Evolutionary conservation across 768 basidiomycete genomes (phyloP).

Genomic region (Floccularia luteovirens): DNA sequence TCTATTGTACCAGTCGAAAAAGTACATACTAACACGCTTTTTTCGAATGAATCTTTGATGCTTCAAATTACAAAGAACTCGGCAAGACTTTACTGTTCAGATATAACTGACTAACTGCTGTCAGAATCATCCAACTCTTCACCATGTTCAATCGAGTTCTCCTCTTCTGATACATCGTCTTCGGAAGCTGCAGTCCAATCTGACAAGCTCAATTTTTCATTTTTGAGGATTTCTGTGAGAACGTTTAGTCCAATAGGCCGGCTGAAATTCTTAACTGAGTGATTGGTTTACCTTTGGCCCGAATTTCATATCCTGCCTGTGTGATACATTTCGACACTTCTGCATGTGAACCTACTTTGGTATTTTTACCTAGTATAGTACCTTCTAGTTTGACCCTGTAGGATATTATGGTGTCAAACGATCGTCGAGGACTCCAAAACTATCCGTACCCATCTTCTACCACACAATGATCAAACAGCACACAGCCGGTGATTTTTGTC

Average conservation of each 20-base stretch:
- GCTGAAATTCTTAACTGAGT: neutral
- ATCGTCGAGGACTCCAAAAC: neutral
- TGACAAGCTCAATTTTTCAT: slow-evolving; percentile 27
- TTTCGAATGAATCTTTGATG: too few relatives aligned
- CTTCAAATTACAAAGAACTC: too few relatives aligned
- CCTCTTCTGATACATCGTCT: too few relatives aligned
- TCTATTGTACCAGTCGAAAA: too few relatives aligned
- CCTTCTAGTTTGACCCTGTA: slow-evolving; percentile 68
- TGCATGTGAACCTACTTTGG: slow-evolving; percentile 63
- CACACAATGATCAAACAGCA: slow-evolving; percentile 85
- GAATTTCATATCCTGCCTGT: slow-evolving; percentile 72
- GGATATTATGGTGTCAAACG: slow-evolving; percentile 3
- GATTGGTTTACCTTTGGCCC: slow-evolving; percentile 41
- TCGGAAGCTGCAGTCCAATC: slow-evolving; percentile 26
- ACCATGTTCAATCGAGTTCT: too few relatives aligned
- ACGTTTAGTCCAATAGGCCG: neutral
- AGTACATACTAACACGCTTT: too few relatives aligned
- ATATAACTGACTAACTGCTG: too few relatives aligned
- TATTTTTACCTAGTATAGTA: slow-evolving; percentile 69
- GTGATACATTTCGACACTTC: slow-evolving; percentile 64
- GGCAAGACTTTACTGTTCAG: too few relatives aligned
- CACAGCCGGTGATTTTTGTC: slow-evolving; percentile 76
- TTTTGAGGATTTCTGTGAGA: slow-evolving; percentile 40
- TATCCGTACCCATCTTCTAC: slow-evolving; percentile 73
- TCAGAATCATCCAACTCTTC: too few relatives aligned